Evolutionary conservation across 129 eudicot species (phyloP).

Genomic region (Arctium minus): DNA sequence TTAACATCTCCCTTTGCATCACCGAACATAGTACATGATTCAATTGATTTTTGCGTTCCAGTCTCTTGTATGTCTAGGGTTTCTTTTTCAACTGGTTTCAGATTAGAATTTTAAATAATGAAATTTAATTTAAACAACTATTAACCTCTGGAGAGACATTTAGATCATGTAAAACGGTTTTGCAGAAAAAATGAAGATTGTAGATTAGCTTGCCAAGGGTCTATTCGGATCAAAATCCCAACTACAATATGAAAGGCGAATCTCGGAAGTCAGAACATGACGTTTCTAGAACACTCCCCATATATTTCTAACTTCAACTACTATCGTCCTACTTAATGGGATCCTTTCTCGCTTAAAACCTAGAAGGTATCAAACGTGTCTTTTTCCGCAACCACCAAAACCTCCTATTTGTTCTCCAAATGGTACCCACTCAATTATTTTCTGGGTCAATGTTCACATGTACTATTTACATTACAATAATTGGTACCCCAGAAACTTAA

Average conservation of each 20-base stretch:
- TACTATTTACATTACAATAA: neutral
- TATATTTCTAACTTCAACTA: neutral
- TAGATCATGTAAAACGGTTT: constrained; percentile 4
- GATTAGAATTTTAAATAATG: neutral
- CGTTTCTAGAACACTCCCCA: constrained; percentile 10
- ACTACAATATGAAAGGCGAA: neutral
- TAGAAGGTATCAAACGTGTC: neutral
- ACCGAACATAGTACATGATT: neutral
- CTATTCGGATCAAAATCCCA: neutral
- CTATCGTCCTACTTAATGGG: neutral
- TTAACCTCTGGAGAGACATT: neutral
- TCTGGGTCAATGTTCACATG: neutral
- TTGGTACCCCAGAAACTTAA: neutral
- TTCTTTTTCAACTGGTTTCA: neutral
- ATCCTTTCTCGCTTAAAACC: neutral
- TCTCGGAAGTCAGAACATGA: neutral
- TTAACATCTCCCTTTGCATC: neutral
- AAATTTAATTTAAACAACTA: neutral
- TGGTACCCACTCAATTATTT: neutral
- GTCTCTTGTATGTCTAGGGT: neutral
- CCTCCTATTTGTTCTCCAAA: neutral
- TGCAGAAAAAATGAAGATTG: neutral
- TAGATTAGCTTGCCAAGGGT: constrained; percentile 7
- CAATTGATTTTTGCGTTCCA: neutral
- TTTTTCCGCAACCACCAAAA: neutral